These are phyloP conservation scores for Suhomyces xylopsoci DNA, from an alignment of 805 yeast genomes.

Conservation along the genomic window DNA sequence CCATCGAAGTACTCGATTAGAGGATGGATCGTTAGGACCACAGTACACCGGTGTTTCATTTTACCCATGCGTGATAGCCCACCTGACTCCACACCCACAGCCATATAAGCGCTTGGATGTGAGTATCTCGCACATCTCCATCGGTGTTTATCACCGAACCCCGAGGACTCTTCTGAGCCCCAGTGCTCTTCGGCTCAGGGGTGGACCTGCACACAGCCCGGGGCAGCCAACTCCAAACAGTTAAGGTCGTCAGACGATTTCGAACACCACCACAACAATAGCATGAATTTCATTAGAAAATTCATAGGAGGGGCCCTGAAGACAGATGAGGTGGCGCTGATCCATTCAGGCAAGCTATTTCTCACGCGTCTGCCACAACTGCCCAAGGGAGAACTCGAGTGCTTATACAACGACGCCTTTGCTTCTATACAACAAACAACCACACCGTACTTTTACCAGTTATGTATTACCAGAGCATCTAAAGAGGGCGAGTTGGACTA, in stretches of 20 bases:
- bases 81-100: too few species aligned
- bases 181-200: neutral
- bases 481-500: constrained; percentile 67
- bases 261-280: neutral
- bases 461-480: constrained; percentile 65
- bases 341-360: constrained; percentile 79
- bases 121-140: neutral
- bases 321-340: constrained; percentile 58
- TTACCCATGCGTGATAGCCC: neutral
- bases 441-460: constrained; percentile 62
- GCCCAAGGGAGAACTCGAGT: constrained; percentile 84
- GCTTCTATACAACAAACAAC: constrained; percentile 68
- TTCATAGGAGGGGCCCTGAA: constrained; percentile 51
- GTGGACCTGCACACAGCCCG: neutral
- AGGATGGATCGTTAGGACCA: neutral
- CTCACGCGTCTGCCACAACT: constrained; percentile 71
- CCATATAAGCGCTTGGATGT: neutral
- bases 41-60: neutral
- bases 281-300: constrained; percentile 71
- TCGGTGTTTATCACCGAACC: neutral
- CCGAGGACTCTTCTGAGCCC: neutral
- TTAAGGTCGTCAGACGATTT: neutral
- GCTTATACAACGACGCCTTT: constrained; percentile 76
- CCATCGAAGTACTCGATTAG: neutral
- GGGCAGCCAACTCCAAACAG: neutral